These are phyloP conservation scores for Cyberlindnera americana DNA, from an alignment of 805 yeast species.

Conservation along the genomic window DNA sequence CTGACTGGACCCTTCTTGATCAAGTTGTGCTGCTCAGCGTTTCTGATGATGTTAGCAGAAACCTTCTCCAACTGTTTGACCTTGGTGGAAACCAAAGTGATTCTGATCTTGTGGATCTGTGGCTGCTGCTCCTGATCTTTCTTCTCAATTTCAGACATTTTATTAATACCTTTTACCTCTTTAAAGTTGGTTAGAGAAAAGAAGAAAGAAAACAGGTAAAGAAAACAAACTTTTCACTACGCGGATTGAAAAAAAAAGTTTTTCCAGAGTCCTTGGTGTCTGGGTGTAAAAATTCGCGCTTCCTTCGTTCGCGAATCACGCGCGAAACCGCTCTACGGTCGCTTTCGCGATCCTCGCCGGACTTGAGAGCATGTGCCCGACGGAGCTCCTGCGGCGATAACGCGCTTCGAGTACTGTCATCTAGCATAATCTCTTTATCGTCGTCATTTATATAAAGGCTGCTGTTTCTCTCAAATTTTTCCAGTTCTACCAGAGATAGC, in stretches of 20 bases:
- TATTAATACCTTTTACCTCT: constrained; percentile 41
- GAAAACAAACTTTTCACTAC: constrained; percentile 9
- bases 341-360: background rate
- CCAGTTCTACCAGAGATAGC: no score
- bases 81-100: constrained; percentile 98
- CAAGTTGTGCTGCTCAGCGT: constrained; percentile 79
- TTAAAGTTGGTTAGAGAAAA: constrained; percentile 24
- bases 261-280: constrained; percentile 25
- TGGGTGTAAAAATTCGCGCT: constrained; percentile 10
- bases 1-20: constrained; percentile 99
- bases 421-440: no score
- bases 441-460: no score
- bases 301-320: background rate
- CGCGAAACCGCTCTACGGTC: no score
- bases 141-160: constrained; percentile 80
- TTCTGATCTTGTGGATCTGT: constrained; percentile 95
- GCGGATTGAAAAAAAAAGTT: constrained; percentile 7
- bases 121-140: constrained; percentile 82
- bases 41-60: constrained; percentile 82
- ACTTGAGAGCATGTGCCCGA: no score
- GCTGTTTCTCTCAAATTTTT: background rate
- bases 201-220: background rate
- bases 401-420: background rate
- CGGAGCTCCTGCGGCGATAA: constrained; percentile 15
- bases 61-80: constrained; percentile 98